These are phyloP conservation scores for Claviceps humidiphila DNA, from an alignment of 2,329 filamentous ascomycete species.

Conservation along the genomic window DNA sequence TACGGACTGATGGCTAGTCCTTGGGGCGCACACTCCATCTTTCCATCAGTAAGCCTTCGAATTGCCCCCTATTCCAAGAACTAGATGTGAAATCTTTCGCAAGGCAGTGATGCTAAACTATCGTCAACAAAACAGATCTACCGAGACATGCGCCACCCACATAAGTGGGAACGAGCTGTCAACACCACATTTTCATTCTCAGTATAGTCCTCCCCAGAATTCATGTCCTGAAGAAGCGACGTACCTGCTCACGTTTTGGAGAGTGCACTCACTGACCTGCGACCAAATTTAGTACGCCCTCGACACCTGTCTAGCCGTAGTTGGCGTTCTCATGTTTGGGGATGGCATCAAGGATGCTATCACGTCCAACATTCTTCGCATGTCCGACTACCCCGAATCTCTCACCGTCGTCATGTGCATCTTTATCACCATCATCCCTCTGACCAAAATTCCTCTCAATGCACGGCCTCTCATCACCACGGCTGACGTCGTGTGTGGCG, in stretches of 20 bases:
- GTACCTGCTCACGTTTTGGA: too few relatives aligned
- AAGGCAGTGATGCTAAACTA: background rate
- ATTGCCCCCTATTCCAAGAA: background rate
- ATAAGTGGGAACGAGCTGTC: constrained; percentile 65
- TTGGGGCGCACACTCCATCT: constrained; percentile 53
- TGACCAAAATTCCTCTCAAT: constrained; percentile 91
- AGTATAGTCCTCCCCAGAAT: constrained; percentile 25
- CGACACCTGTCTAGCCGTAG: constrained; percentile 68
- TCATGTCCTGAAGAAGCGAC: background rate
- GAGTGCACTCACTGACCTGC: background rate
- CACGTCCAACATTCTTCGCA: constrained; percentile 75
- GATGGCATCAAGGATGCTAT: constrained; percentile 78
- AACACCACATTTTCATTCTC: constrained; percentile 77
- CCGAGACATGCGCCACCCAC: constrained; percentile 56
- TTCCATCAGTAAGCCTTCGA: constrained; percentile 53
- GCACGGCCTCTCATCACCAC: constrained; percentile 80
- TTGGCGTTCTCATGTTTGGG: constrained; percentile 89
- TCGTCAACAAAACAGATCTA: constrained; percentile 32
- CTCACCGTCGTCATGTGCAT: constrained; percentile 70
- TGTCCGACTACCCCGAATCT: constrained; percentile 56
- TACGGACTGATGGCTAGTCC: constrained; percentile 81
- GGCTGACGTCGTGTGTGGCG: constrained; percentile 64
- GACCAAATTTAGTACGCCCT: constrained; percentile 49
- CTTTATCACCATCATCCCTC: constrained; percentile 81
- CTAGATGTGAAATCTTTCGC: too few relatives aligned